These are phyloP conservation scores for Lanzia echinophila DNA, from an alignment of 2,329 filamentous ascomycete genomes.

Conservation along the genomic window DNA sequence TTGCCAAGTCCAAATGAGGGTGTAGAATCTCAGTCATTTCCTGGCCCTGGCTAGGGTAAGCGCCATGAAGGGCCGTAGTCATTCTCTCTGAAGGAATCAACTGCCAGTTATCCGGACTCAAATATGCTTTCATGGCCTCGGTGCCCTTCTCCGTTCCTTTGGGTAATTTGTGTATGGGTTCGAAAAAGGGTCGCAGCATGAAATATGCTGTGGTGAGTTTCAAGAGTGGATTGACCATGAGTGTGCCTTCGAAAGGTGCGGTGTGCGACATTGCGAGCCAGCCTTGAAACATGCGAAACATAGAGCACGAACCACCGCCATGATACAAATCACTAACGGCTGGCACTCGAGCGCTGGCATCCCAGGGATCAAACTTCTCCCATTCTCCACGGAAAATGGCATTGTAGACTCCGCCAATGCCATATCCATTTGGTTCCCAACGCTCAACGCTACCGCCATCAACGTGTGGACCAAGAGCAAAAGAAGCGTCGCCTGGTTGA, in stretches of 20 bases:
- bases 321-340: slow-evolving; percentile 72
- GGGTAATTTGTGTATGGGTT: slow-evolving; percentile 29
- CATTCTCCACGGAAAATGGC: slow-evolving; percentile 66
- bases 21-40: slow-evolving; percentile 55
- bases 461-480: slow-evolving; percentile 66
- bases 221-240: slow-evolving; percentile 75
- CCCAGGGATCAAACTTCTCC: slow-evolving; percentile 80
- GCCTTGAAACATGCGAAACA: slow-evolving; percentile 85
- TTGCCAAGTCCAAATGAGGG: slow-evolving; percentile 54
- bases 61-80: slow-evolving; percentile 58
- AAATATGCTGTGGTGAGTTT: slow-evolving; percentile 71
- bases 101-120: slow-evolving; percentile 46
- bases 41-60: slow-evolving; percentile 55
- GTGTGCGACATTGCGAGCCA: slow-evolving; percentile 78
- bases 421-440: slow-evolving; percentile 67
- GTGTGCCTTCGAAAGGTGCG: slow-evolving; percentile 67
- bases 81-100: slow-evolving; percentile 35
- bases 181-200: slow-evolving; percentile 78
- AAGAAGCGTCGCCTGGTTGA: slow-evolving; percentile 61
- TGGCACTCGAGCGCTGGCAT: slow-evolving; percentile 60
- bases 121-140: slow-evolving; percentile 28
- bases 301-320: slow-evolving; percentile 73
- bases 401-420: slow-evolving; percentile 62
- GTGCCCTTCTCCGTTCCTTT: slow-evolving; percentile 32
- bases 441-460: slow-evolving; percentile 70